phyloP scores from a whole-genome alignment of 345 rosid species.

The Brassica nigra region DNA sequence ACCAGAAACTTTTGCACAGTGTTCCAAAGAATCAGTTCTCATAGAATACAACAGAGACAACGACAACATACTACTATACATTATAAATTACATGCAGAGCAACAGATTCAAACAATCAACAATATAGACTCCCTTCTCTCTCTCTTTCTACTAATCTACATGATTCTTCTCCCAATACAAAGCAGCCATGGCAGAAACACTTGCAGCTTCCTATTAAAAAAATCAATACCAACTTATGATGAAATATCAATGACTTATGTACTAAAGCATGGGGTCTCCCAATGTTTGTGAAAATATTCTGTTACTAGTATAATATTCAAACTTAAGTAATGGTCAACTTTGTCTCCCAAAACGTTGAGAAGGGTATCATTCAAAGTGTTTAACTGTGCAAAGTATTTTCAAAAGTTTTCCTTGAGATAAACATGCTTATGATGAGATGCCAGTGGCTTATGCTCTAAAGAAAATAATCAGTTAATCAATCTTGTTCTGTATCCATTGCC shows the following conservation, averaged over 20 bases:
- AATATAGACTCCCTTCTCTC: neutral
- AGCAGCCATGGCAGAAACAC: slow-evolving; percentile 25
- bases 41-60: slow-evolving; percentile 26
- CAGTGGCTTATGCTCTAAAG: too few species aligned
- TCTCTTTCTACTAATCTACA: slow-evolving; percentile 26
- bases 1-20: neutral
- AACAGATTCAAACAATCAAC: slow-evolving; percentile 22
- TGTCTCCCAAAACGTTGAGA: too few species aligned
- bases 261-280: too few species aligned
- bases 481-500: too few species aligned
- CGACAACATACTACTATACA: slow-evolving; percentile 22
- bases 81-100: slow-evolving; percentile 22
- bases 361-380: too few species aligned
- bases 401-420: too few species aligned
- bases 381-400: too few species aligned
- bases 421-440: slow-evolving; percentile 1
- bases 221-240: neutral
- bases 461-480: too few species aligned
- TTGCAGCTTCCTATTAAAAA: slow-evolving; percentile 23
- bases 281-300: too few species aligned
- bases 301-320: too few species aligned
- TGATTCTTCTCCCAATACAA: slow-evolving; percentile 28
- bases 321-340: too few species aligned
- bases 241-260: too few species aligned
- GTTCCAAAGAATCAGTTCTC: slow-evolving; percentile 15